Base-by-base conservation (phyloP, 1,139 yeast genomes). In the Kodamaea alishanica region DNA sequence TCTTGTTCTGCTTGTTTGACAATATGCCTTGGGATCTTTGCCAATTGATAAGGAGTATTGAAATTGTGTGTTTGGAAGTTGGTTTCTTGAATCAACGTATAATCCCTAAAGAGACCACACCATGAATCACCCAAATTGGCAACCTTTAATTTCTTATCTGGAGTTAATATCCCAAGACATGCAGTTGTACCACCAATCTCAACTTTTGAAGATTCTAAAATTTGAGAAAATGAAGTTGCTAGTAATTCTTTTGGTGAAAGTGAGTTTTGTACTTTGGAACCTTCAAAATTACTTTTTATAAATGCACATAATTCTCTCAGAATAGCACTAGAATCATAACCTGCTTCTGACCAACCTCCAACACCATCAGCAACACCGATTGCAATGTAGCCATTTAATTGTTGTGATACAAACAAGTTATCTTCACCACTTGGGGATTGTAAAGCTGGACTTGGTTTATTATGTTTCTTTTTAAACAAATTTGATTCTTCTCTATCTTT, bases 321-420 rank as follows among this genome's bases (percentile, higher is more conserved):
- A 33, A 84, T 83, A 6, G 90, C 90, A 43, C 84, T 77, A 2
- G 96, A 86, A 58, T 90, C 97, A 50, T 81, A 85, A 0, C 97
- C 97, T 30, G 87, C 82, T 49, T 86, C 92, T 2, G 88, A 77
- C 97, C 97, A 92, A 1, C 97, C 97, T 11, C 97, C 97, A 5
- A 92, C 97, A 12, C 98, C 98, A 61, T 92, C 98, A 2, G 97
- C 92, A 1, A 92, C 97, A 7, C 96, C 97, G 6, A 87, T 72
- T 0, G 90, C 79, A 1, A 84, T 56, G 29, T 73, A 71, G 2
- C 68, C 72, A 8, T 65, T 67, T 15, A 58, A 55, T 23, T 64
- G 55, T 6, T 65, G 60, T 6, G 81, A 69, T 28, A 80, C 70
- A 49, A 90, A 82, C 52, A 77, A 84, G 50, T 88, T 86, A 58